Evolutionary conservation across 805 yeast genomes (phyloP).

Genomic region (Suhomyces xylopsoci): DNA sequence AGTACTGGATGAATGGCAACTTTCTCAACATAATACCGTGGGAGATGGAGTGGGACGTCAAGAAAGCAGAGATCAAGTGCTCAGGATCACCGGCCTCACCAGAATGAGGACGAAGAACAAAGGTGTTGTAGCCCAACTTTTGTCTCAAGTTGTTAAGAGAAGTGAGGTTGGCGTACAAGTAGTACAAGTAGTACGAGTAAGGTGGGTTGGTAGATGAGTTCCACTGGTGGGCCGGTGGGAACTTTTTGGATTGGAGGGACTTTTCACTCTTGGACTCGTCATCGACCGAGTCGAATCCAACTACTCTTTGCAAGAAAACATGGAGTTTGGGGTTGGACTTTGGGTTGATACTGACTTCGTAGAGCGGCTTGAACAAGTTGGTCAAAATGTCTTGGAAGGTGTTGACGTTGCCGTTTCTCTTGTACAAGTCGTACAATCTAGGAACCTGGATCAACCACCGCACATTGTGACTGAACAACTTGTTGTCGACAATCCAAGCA

Average conservation of each 20-base stretch:
- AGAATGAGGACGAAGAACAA: constrained; percentile 95
- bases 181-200: constrained; percentile 92
- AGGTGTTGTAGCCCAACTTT: constrained; percentile 74
- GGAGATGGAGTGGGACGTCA: constrained; percentile 87
- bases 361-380: constrained; percentile 83
- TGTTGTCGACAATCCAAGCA: constrained; percentile 91
- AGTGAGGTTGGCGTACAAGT: constrained; percentile 80
- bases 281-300: constrained; percentile 97
- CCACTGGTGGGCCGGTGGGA: constrained; percentile 88
- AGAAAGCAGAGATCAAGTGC: constrained; percentile 84
- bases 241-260: constrained; percentile 67
- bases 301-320: constrained; percentile 85
- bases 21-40: constrained; percentile 94
- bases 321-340: constrained; percentile 84
- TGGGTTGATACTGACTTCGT: constrained; percentile 87
- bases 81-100: constrained; percentile 99
- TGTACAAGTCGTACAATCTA: constrained; percentile 85
- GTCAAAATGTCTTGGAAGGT: constrained; percentile 73
- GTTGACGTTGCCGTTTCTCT: constrained; percentile 64
- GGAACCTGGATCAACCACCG: constrained; percentile 98
- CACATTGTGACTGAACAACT: constrained; percentile 86
- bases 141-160: constrained; percentile 83
- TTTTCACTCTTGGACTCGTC: constrained; percentile 94
- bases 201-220: constrained; percentile 81
- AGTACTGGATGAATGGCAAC: constrained; percentile 90